Evolutionary conservation across 768 basidiomycete species (phyloP), one percentile per base, ranked within the genome.

Genomic region (Suillus occidentalis): DNA sequence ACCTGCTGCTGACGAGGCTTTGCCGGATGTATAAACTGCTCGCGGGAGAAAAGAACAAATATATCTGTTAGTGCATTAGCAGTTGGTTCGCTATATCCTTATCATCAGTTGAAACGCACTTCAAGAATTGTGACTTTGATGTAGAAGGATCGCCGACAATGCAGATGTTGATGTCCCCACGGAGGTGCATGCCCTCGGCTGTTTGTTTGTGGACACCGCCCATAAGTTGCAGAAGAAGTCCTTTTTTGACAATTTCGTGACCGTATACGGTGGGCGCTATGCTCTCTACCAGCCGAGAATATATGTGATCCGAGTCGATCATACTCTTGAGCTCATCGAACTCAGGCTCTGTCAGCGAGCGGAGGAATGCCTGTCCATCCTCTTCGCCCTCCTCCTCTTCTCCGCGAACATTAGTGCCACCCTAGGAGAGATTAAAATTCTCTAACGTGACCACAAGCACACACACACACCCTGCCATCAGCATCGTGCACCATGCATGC

Each of bases 251-350:
- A 60, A 98, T 96, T 73, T 99, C 97, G 73, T 99, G 97, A 1
- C 97, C 97, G 71, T 98, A 99, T 2, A 99, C 97, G 0, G 97
- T 98, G 3, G 97, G 97, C 1, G 97, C 97, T 66, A 99, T 97
- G 72, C 92, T 95, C 72, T 91, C 88, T 28, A 99, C 97, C 6
- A 99, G 81, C 9, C 97, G 88, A 31, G 91, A 88, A 75, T 99
- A 99, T 69, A 99, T 99, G 74, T 97, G 90, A 60, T 96, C 94
- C 0, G 90, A 89, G 71, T 96, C 87, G 69, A 98, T 93, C 97
- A 99, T 99, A 43, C 84, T 84, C 75, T 89, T 92, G 62, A 99
- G 87, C 75, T 98, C 96, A 64, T 98, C 95, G 67, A 97, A 91
- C 75, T 99, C 97, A 9, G 94, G 93, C 69, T 92, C 89, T 0